Conservation (phyloP, 495 filamentous ascomycete genomes). For the Geopyxis carbonaria region DNA sequence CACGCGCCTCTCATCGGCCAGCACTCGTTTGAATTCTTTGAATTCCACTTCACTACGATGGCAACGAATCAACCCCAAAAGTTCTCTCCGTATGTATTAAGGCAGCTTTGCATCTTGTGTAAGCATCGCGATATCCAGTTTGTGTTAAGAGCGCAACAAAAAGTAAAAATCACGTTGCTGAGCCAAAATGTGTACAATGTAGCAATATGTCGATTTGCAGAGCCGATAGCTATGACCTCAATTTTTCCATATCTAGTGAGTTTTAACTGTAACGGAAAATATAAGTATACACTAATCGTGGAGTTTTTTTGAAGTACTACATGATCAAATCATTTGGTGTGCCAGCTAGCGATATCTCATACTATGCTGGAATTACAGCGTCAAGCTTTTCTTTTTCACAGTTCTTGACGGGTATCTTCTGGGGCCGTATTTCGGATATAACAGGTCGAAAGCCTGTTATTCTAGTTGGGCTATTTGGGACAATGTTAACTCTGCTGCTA, state of each 20-base stretch:
- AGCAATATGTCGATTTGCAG: constrained; percentile 70
- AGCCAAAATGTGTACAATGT: background rate
- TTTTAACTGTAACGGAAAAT: constrained; percentile 34
- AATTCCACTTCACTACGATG: background rate
- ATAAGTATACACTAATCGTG: background rate
- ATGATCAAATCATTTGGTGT: constrained; percentile 34
- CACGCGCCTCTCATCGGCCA: background rate
- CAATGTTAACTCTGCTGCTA: constrained; percentile 61
- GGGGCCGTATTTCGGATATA: constrained; percentile 67
- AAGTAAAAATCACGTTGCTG: background rate
- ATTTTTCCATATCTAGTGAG: constrained; percentile 84
- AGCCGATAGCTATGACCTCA: constrained; percentile 66
- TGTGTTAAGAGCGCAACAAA: background rate
- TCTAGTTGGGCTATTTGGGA: constrained; percentile 60
- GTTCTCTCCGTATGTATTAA: constrained; percentile 1
- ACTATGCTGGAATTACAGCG: constrained; percentile 78
- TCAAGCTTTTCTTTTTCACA: constrained; percentile 72
- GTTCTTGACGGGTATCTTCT: constrained; percentile 68
- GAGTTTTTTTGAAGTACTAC: constrained; percentile 26
- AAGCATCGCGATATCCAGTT: background rate
- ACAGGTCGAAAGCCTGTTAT: constrained; percentile 78
- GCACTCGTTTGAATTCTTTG: background rate
- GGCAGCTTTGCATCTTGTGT: constrained; percentile 5
- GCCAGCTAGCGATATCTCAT: constrained; percentile 55
- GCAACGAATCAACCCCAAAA: background rate